These are phyloP conservation scores for Fusarium tjaetaba DNA, from an alignment of 2,329 filamentous ascomycete genomes.

Conservation along the genomic window DNA sequence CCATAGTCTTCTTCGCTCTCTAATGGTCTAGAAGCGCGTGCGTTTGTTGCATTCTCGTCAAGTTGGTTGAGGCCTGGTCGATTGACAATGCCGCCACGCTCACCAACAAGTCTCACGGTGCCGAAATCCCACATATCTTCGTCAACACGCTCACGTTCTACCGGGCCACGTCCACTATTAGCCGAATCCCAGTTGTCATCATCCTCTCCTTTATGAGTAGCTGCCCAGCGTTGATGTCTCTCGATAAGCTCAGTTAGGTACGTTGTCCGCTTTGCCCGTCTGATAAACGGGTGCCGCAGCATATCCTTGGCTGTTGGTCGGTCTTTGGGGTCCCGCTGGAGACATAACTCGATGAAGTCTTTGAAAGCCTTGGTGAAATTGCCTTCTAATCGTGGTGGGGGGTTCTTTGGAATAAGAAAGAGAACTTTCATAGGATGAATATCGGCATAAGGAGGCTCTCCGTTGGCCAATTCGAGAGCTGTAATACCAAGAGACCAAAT, in stretches of 20 bases:
- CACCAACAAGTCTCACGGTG: conserved; percentile 84
- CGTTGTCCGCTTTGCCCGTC: conserved; percentile 92
- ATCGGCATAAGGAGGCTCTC: conserved; percentile 93
- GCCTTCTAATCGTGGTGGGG: conserved; percentile 82
- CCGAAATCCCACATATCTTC: conserved; percentile 99
- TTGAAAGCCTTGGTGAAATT: conserved; percentile 86
- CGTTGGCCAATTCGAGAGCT: conserved; percentile 88
- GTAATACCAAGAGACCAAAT: conserved; percentile 98
- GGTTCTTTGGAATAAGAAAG: conserved; percentile 95
- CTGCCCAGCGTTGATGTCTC: conserved; percentile 85
- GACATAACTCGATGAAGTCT: conserved; percentile 83
- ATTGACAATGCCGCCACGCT: conserved; percentile 66
- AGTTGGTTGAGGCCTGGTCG: conserved; percentile 73
- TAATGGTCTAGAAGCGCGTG: conserved; percentile 66
- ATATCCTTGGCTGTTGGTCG: conserved; percentile 87
- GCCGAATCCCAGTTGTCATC: conserved; percentile 67
- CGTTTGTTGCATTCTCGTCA: conserved; percentile 84
- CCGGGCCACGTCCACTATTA: conserved; percentile 61
- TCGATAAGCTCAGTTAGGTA: conserved; percentile 97
- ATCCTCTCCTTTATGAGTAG: conserved; percentile 77
- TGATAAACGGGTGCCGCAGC: conserved; percentile 88
- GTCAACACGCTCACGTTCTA: conserved; percentile 67
- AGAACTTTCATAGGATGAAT: conserved; percentile 99
- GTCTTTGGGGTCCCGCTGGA: conserved; percentile 89
- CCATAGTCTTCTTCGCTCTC: conserved; percentile 62